These are phyloP conservation scores for Durio zibethinus DNA, from an alignment of 345 rosid genomes.

Conservation along the genomic window DNA sequence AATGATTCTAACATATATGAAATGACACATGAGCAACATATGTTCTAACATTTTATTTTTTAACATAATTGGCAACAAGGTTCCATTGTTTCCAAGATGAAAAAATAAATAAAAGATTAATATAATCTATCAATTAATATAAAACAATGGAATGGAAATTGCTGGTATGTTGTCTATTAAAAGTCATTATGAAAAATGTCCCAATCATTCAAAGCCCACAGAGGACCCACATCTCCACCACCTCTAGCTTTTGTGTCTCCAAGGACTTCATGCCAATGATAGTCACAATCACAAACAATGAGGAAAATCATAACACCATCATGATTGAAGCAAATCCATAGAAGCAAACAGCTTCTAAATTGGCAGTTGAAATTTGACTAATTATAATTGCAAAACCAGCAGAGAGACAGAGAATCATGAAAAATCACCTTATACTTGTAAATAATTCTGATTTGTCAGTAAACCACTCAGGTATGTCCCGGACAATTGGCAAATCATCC, in stretches of 20 bases:
- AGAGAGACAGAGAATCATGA: not conserved
- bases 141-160: not conserved
- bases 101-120: not conserved
- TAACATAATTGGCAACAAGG: not conserved
- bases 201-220: not conserved
- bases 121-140: not conserved
- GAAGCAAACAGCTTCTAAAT: not conserved
- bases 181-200: not conserved
- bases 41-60: not conserved
- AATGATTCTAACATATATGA: not conserved
- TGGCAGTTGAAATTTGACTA: not conserved
- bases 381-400: not conserved
- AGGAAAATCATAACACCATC: not conserved
- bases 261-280: not conserved
- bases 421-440: conserved; percentile 76
- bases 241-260: not conserved
- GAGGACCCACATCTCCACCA: not conserved
- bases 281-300: not conserved
- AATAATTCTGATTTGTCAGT: conserved; percentile 91
- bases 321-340: not conserved
- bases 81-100: not conserved
- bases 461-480: conserved; percentile 97
- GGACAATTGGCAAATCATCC: conserved; percentile 83
- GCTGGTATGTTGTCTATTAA: not conserved
- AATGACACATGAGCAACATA: not conserved